Evolutionary conservation across 208 protist genomes (phyloP).

Genomic region (Trypanosoma cruzi): DNA sequence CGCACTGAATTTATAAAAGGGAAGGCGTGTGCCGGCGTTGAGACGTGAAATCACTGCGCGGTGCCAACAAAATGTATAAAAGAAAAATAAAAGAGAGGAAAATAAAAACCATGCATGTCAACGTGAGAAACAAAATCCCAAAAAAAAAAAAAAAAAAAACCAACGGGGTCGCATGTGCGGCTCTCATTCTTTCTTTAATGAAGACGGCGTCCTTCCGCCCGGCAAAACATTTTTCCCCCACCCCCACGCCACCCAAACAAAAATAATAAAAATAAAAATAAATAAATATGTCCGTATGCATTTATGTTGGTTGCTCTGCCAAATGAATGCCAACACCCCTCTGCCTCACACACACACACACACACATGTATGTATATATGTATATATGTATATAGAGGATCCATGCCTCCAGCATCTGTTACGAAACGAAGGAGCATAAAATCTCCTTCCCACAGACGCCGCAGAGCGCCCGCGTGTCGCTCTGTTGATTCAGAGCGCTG

Average conservation of each 20-base stretch:
- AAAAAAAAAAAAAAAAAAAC: too few species aligned
- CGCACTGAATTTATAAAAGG: neutral
- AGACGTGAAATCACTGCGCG: neutral
- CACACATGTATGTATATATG: neutral
- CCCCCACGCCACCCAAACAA: conserved; percentile 1
- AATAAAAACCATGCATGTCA: too few species aligned
- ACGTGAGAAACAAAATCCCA: too few species aligned
- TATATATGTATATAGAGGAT: conserved; percentile 2
- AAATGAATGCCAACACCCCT: neutral
- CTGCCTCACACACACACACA: neutral
- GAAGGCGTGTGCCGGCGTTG: neutral
- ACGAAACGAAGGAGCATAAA: conserved; percentile 18
- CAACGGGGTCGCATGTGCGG: too few species aligned
- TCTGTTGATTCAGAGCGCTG: conserved; percentile 32
- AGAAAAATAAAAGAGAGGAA: neutral
- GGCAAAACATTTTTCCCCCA: too few species aligned
- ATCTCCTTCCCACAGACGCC: conserved; percentile 20
- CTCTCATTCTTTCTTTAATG: too few species aligned
- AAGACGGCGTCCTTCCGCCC: too few species aligned
- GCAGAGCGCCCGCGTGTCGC: conserved; percentile 20
- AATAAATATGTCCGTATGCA: too few species aligned
- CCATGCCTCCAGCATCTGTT: neutral
- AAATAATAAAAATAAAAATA: conserved; percentile 18
- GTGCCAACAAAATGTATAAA: neutral
- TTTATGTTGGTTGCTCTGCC: neutral